These are phyloP conservation scores for Oryza officinalis DNA, from an alignment of 176 grass and related monocot species.

Conservation along the genomic window DNA sequence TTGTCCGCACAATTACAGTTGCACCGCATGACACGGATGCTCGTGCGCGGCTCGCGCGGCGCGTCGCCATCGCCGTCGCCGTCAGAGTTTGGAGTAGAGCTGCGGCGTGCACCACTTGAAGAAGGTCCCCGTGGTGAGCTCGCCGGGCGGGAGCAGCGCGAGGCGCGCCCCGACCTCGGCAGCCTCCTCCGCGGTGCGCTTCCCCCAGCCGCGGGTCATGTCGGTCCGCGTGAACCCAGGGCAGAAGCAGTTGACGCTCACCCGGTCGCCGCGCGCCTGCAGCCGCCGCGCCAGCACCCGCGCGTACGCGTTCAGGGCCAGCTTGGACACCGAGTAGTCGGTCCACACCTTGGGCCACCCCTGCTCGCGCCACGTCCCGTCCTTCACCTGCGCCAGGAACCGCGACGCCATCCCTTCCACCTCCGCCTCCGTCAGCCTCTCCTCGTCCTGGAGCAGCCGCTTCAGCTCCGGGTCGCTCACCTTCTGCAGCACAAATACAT, in stretches of 20 bases:
- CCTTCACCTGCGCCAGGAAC: constrained; percentile 77
- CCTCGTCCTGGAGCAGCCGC: constrained; percentile 64
- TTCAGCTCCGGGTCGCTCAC: constrained; percentile 46
- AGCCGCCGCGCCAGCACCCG: constrained; percentile 67
- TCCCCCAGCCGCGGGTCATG: constrained; percentile 76
- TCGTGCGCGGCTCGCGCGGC: too few relatives aligned
- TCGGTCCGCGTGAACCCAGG: constrained; percentile 88
- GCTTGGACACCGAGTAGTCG: constrained; percentile 92
- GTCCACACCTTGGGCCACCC: constrained; percentile 96
- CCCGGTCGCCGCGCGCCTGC: constrained; percentile 47
- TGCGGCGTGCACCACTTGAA: constrained; percentile 69
- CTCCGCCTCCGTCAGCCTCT: constrained; percentile 49
- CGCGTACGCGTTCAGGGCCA: constrained; percentile 87
- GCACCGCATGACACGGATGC: background rate
- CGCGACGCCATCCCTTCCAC: constrained; percentile 62
- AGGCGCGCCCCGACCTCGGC: constrained; percentile 53
- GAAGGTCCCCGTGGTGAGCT: constrained; percentile 76
- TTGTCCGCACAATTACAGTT: too few relatives aligned
- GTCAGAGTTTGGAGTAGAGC: constrained; percentile 75
- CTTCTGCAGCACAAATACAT: constrained; percentile 51
- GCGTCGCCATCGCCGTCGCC: too few relatives aligned
- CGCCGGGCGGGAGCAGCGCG: constrained; percentile 48
- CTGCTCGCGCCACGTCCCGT: constrained; percentile 59
- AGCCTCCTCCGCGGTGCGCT: constrained; percentile 63
- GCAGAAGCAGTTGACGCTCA: constrained; percentile 95